phyloP scores from a whole-genome alignment of 352 stramenopile species.

The Phytophthora megakarya region DNA sequence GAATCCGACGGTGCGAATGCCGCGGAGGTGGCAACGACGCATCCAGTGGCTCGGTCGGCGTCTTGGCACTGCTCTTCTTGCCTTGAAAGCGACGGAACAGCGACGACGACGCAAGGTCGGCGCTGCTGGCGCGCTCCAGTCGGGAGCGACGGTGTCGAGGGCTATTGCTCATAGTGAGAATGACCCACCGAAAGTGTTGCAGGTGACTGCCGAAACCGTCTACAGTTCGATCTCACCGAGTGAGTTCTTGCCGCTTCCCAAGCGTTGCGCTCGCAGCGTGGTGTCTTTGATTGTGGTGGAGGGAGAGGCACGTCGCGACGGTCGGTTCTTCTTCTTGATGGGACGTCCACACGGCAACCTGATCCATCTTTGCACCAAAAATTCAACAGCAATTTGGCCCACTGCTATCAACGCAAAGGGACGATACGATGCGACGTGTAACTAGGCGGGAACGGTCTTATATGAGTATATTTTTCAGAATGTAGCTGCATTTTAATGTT shows the following conservation, averaged over 20 bases:
- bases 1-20: conserved; percentile 21
- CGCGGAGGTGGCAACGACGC: conserved; percentile 34
- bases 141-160: conserved; percentile 25
- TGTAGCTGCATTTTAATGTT: conserved; percentile 16
- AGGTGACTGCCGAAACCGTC: conserved; percentile 15
- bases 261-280: conserved; percentile 22
- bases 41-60: conserved; percentile 14
- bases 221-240: conserved; percentile 1
- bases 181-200: conserved; percentile 11
- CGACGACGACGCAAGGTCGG: conserved; percentile 29
- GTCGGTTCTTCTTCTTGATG: conserved; percentile 10
- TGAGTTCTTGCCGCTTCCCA: conserved; percentile 7
- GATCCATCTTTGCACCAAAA: conserved; percentile 34
- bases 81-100: conserved; percentile 34
- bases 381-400: conserved; percentile 17
- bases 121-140: conserved; percentile 29
- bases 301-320: conserved; percentile 23
- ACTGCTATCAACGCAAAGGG: conserved; percentile 34
- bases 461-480: neutral
- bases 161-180: conserved; percentile 21
- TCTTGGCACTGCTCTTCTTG: conserved; percentile 22
- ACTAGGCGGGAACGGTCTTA: neutral
- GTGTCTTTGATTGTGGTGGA: conserved; percentile 37
- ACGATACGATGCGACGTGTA: conserved; percentile 15
- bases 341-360: conserved; percentile 29